These are phyloP conservation scores for Penicillium sp. DNA, from an alignment of 2,329 filamentous ascomycete genomes.

Conservation along the genomic window DNA sequence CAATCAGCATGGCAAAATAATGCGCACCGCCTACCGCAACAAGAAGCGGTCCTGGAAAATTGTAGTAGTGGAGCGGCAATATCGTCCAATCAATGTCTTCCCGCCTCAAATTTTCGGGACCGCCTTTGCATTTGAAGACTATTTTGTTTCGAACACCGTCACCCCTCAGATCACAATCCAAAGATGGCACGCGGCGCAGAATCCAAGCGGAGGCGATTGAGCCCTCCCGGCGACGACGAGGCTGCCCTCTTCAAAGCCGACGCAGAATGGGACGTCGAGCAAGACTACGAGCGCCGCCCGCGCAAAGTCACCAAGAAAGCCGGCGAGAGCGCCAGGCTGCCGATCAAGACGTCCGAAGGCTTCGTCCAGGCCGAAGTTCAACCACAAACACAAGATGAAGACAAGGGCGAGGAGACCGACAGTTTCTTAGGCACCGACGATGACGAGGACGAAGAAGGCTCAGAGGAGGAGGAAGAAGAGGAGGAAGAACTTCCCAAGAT, in stretches of 20 bases:
- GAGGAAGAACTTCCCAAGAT: slow-evolving; percentile 61
- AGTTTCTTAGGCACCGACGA: slow-evolving; percentile 64
- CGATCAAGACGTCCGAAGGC: slow-evolving; percentile 84
- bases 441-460: slow-evolving; percentile 49
- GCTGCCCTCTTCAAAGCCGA: slow-evolving; percentile 46
- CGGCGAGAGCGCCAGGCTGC: slow-evolving; percentile 73
- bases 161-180: slow-evolving; percentile 1
- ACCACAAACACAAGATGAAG: slow-evolving; percentile 24
- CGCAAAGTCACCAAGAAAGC: slow-evolving; percentile 75
- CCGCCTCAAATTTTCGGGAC: slow-evolving; percentile 11
- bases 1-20: not conserved
- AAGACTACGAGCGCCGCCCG: slow-evolving; percentile 81
- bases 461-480: slow-evolving; percentile 52
- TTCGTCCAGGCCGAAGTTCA: slow-evolving; percentile 63
- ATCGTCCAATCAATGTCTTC: slow-evolving; percentile 9
- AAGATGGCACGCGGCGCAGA: slow-evolving; percentile 51
- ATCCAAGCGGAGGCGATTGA: slow-evolving; percentile 54
- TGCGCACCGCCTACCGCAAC: not conserved
- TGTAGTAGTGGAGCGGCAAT: slow-evolving; percentile 15
- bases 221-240: slow-evolving; percentile 46
- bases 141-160: slow-evolving; percentile 17
- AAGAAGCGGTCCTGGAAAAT: slow-evolving; percentile 5
- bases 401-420: slow-evolving; percentile 58
- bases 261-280: slow-evolving; percentile 85
- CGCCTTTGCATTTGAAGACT: slow-evolving; percentile 5